Base-by-base conservation (phyloP, 2,329 filamentous ascomycete species). In the Fusarium sarcochroum region DNA sequence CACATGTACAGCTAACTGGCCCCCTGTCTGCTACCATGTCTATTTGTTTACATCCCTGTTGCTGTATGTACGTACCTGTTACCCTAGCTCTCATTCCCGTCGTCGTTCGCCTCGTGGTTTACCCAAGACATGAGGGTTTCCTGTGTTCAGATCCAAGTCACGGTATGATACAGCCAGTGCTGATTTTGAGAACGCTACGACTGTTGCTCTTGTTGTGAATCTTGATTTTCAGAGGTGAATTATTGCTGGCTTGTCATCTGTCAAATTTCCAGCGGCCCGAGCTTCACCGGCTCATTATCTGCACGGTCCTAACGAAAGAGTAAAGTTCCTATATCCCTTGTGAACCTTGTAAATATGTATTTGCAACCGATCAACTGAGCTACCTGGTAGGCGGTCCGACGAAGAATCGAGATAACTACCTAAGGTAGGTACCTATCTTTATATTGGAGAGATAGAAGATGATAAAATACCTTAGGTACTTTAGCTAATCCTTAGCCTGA, bases 11-110 rank as follows among this genome's bases (percentile, higher is more conserved):
- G 42, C 35, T 18, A 61, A 58, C 57, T 52, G 17, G 38, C 34
- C 55, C 27, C 59, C 46, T 54, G 59, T 20, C 35, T 20, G 25
- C 27, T 18, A 57, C 53, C 58, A 53, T 57, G 48, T 46, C 41
- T 37, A 20, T 63, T 53, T 69, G 35, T 48, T 67, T 49, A 50
- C n/a, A 63, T 40, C 69, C 56, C 57, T 59, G 58, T 45, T 47
- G 10, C 38, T 47, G 45, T 52, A 51, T 63, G 56, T 71, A 63
- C 56, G 61, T 73, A 66, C 68, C 55, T 45, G 44, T 58, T 42
- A 48, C 62, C 68, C 49, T 55, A 47, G 44, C 55, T 56, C 23
- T 42, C 50, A 48, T 58, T 57, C 21, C 41, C 44, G 38, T 53
- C 46, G 18, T 44, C 23, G 45, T 55, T 56, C 58, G 32, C 45